Percentiles rank a stretch among this genome's conserved stretches.
These are phyloP conservation scores for Nicotiana attenuata DNA, from an alignment of 257 asterid species.

Conservation along the genomic window DNA sequence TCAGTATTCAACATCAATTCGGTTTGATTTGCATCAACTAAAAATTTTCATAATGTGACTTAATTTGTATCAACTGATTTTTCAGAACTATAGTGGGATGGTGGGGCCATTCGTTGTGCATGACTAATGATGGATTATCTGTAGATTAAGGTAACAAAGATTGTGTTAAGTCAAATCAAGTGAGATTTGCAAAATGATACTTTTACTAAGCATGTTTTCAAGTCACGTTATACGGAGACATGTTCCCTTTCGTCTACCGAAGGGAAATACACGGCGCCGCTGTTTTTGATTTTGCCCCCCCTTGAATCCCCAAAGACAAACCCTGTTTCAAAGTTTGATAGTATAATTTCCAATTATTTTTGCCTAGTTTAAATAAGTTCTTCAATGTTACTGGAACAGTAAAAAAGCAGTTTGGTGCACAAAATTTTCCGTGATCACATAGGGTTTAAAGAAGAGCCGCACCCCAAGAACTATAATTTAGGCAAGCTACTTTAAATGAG, in stretches of 20 bases:
- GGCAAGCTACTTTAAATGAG: too few species aligned
- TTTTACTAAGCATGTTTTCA: conserved; percentile 10
- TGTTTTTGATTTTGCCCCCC: neutral
- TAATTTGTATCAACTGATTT: neutral
- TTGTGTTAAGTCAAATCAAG: conserved; percentile 1
- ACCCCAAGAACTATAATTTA: rapidly evolving
- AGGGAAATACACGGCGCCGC: neutral
- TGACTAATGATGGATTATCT: conserved; percentile 13
- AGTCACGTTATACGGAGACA: conserved; percentile 18
- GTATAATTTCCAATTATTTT: too few species aligned
- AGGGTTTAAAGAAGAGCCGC: rapidly evolving
- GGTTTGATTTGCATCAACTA: too few species aligned
- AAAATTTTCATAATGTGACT: neutral
- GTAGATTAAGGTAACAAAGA: neutral
- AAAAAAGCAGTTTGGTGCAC: too few species aligned
- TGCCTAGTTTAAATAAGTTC: too few species aligned
- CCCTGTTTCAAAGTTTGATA: neutral
- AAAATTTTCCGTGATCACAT: too few species aligned
- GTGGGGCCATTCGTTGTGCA: neutral
- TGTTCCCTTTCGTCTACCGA: neutral
- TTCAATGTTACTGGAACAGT: too few species aligned
- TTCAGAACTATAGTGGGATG: neutral
- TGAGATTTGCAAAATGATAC: conserved; percentile 24
- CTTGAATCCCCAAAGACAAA: neutral
- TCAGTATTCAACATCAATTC: too few species aligned